Evolutionary conservation across 176 grass and related monocot genomes (phyloP).

Genomic region (Poa annua): DNA sequence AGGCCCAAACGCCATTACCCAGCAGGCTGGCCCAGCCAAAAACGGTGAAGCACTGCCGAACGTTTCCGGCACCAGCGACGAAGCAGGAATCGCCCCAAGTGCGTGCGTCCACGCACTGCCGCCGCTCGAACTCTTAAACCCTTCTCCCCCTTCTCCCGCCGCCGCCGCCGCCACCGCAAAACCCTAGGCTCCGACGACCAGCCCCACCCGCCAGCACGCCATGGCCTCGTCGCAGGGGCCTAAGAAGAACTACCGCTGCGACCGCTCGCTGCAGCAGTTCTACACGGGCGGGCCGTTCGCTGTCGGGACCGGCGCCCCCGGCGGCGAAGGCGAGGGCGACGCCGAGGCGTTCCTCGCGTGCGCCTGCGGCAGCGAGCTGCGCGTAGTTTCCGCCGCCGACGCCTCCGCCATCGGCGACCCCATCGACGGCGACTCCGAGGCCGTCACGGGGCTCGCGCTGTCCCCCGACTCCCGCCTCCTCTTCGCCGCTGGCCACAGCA

Average conservation of each 20-base stretch:
- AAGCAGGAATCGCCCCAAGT: too few species aligned
- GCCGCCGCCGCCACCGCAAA: slow-evolving; percentile 33
- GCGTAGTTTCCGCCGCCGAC: slow-evolving; percentile 59
- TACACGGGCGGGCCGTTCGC: slow-evolving; percentile 82
- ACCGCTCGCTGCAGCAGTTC: slow-evolving; percentile 86
- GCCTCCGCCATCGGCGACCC: slow-evolving; percentile 55
- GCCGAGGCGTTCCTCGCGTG: slow-evolving; percentile 68
- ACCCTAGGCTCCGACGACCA: slow-evolving; percentile 37
- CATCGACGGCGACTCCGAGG: slow-evolving; percentile 50
- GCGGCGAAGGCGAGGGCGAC: too few species aligned
- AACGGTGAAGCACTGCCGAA: too few species aligned
- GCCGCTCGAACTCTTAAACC: slow-evolving; percentile 36
- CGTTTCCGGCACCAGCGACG: too few species aligned
- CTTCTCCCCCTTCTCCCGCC: slow-evolving; percentile 34
- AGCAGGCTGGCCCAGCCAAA: too few species aligned
- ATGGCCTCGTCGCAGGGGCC: slow-evolving; percentile 39
- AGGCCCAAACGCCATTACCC: too few species aligned
- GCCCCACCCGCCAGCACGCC: neutral
- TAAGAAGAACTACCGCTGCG: slow-evolving; percentile 80
- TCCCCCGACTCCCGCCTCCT: slow-evolving; percentile 69
- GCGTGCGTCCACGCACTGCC: too few species aligned
- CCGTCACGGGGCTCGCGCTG: slow-evolving; percentile 68
- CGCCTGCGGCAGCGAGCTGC: slow-evolving; percentile 81
- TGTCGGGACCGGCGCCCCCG: slow-evolving; percentile 48
- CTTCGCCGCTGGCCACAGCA: slow-evolving; percentile 76